phyloP scores from a whole-genome alignment of 805 yeast genomes.

The Pichia thaimueangensis region DNA sequence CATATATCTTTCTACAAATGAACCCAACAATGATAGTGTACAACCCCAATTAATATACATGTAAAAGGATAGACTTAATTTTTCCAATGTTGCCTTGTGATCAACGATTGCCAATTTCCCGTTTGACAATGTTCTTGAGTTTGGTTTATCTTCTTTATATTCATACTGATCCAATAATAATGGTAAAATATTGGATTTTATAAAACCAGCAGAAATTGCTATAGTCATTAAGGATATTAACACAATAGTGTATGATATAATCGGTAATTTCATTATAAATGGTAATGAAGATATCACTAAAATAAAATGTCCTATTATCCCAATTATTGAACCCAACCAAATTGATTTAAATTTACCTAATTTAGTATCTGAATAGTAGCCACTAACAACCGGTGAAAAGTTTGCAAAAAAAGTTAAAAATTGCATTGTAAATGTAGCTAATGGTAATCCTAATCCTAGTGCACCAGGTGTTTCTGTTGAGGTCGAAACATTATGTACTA shows the following conservation, averaged over 20 bases:
- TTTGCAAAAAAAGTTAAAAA: slow-evolving; percentile 42
- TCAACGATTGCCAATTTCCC: slow-evolving; percentile 56
- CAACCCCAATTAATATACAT: slow-evolving; percentile 51
- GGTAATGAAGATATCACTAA: slow-evolving; percentile 45
- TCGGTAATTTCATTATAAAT: slow-evolving; percentile 26
- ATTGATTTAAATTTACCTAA: slow-evolving; percentile 42
- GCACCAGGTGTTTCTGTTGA: slow-evolving; percentile 42
- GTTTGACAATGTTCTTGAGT: slow-evolving; percentile 36
- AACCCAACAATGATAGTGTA: slow-evolving; percentile 42
- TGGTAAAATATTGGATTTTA: slow-evolving; percentile 47
- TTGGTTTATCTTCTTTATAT: slow-evolving; percentile 45
- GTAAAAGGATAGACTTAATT: slow-evolving; percentile 39
- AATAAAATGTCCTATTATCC: slow-evolving; percentile 40
- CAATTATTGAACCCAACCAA: slow-evolving; percentile 40
- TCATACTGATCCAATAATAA: slow-evolving; percentile 56
- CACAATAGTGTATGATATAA: slow-evolving; percentile 30
- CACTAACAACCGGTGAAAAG: slow-evolving; percentile 44
- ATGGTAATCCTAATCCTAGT: slow-evolving; percentile 38
- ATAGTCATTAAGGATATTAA: slow-evolving; percentile 34
- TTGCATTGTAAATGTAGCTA: slow-evolving; percentile 40
- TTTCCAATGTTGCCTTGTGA: slow-evolving; percentile 36
- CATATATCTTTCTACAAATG: slow-evolving; percentile 40
- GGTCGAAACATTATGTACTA: slow-evolving; percentile 34
- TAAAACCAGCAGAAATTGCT: slow-evolving; percentile 44
- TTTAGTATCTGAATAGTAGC: slow-evolving; percentile 44